Evolutionary conservation across 352 stramenopile species (phyloP).

Genomic region (Phytophthora megakarya): DNA sequence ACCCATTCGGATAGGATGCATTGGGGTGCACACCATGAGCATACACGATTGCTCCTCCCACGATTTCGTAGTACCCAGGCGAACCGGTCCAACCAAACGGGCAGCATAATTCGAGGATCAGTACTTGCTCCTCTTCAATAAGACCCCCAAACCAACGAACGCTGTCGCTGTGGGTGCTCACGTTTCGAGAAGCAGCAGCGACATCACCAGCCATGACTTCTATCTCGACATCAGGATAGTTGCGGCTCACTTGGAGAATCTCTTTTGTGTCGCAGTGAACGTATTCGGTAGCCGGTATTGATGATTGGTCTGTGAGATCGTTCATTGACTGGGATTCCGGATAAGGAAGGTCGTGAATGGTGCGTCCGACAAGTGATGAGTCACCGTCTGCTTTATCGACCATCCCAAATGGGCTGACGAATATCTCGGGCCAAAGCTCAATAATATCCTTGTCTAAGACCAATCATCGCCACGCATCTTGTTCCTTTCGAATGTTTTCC

Average conservation of each 20-base stretch:
- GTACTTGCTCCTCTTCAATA: not conserved
- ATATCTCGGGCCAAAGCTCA: slow-evolving; percentile 3
- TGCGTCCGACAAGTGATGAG: not conserved
- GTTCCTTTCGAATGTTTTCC: not conserved
- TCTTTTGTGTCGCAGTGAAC: slow-evolving; percentile 19
- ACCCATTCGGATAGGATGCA: not conserved
- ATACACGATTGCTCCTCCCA: not conserved
- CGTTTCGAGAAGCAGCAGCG: slow-evolving; percentile 5
- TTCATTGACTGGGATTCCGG: slow-evolving; percentile 19
- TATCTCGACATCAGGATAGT: not conserved
- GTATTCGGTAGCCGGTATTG: too few species aligned
- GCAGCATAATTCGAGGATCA: not conserved
- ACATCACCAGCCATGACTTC: slow-evolving; percentile 14
- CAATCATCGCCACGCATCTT: not conserved
- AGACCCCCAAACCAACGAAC: slow-evolving; percentile 1
- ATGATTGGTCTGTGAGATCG: slow-evolving; percentile 13
- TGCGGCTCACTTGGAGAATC: not conserved
- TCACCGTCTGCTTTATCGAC: slow-evolving; percentile 4
- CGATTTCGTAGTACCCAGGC: not conserved
- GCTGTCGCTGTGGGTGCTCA: slow-evolving; percentile 1
- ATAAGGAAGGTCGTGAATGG: slow-evolving; percentile 12
- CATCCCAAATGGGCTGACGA: slow-evolving; percentile 13
- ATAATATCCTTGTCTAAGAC: slow-evolving; percentile 2
- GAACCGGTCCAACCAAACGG: not conserved
- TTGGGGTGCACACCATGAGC: not conserved